Percentiles rank a stretch among this genome's conserved stretches.
Conservation (phyloP, 139 green algal genomes). For the Desmodesmus armatus region DNA sequence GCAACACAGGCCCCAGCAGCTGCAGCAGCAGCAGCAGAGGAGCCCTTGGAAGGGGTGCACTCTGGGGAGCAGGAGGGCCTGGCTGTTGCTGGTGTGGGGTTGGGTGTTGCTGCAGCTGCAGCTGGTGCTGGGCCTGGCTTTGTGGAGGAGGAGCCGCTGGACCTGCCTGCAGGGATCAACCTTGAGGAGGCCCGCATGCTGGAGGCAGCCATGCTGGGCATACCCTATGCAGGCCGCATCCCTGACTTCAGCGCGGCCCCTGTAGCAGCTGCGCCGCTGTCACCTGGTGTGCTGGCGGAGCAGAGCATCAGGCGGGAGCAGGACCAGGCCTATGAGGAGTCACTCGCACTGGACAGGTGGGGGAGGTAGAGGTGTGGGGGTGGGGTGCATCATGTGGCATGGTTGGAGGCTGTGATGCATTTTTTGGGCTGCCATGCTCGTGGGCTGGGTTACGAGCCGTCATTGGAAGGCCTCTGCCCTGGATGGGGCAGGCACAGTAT, state of each 20-base stretch:
- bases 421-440: not conserved
- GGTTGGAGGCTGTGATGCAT: not conserved
- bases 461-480: no score
- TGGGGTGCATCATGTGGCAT: no score
- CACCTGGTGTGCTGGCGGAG: slow-evolving; percentile 50
- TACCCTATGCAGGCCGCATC: slow-evolving; percentile 76
- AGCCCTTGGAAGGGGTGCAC: not conserved
- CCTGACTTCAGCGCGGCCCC: slow-evolving; percentile 47
- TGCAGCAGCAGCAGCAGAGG: slow-evolving; percentile 10
- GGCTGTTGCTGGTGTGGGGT: not conserved
- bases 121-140: not conserved
- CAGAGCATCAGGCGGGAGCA: slow-evolving; percentile 74
- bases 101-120: not conserved
- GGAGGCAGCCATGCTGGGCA: slow-evolving; percentile 84
- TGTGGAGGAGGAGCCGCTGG: slow-evolving; percentile 2
- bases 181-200: slow-evolving; percentile 84
- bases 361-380: no score
- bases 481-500: no score
- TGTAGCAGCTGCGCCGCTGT: slow-evolving; percentile 3
- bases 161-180: slow-evolving; percentile 64
- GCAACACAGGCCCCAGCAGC: not conserved
- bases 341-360: slow-evolving; percentile 70
- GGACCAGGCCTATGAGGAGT: slow-evolving; percentile 82
- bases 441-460: no score
- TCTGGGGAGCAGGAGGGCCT: slow-evolving; percentile 7